Percentiles rank a stretch among this genome's conserved stretches.
Evolutionary conservation across 164 flowering plant genomes (phyloP).

Genomic region (Vitis rotundifolia): DNA sequence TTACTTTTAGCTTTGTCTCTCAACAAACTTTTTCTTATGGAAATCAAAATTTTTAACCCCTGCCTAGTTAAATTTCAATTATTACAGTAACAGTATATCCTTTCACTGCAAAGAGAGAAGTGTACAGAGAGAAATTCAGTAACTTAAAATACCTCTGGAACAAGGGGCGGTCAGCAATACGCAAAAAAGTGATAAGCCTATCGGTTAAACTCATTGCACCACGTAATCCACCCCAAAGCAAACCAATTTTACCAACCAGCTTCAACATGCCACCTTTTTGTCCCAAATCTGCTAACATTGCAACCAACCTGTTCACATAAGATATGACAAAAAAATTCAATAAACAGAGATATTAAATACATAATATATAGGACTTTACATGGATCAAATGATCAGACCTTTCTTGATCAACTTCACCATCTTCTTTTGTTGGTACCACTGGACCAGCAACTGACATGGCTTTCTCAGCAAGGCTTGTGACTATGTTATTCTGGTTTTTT

Average conservation of each 20-base stretch:
- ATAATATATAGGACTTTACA: neutral
- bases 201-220: slow-evolving; percentile 96
- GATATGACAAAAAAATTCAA: neutral
- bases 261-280: slow-evolving; percentile 80
- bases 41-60: no score
- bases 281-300: slow-evolving; percentile 83
- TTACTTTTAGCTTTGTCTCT: no score
- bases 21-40: no score
- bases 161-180: slow-evolving; percentile 79
- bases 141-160: slow-evolving; percentile 16
- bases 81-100: neutral
- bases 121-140: neutral
- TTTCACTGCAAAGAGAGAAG: neutral
- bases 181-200: slow-evolving; percentile 78
- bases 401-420: slow-evolving; percentile 93
- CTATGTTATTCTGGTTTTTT: slow-evolving; percentile 49
- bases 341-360: neutral
- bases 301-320: slow-evolving; percentile 62
- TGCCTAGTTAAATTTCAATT: neutral
- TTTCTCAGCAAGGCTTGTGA: slow-evolving; percentile 89
- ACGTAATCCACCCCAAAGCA: slow-evolving; percentile 98
- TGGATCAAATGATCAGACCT: slow-evolving; percentile 43
- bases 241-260: slow-evolving; percentile 83
- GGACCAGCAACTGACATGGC: slow-evolving; percentile 98
- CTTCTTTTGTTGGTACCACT: slow-evolving; percentile 85